phyloP scores from a whole-genome alignment of 78 protist species.

The Protostelium mycophagum region DNA sequence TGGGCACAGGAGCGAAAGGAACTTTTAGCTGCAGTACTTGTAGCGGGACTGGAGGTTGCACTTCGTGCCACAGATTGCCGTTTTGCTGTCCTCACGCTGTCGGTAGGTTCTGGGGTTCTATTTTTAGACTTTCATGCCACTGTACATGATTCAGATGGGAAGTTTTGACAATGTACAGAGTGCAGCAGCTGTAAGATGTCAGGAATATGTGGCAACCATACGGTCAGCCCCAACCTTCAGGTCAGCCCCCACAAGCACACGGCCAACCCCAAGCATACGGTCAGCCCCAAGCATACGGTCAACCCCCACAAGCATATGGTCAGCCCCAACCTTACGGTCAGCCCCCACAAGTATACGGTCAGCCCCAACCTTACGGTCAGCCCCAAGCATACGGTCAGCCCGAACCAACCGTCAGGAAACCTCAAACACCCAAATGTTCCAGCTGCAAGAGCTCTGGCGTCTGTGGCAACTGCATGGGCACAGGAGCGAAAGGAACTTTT shows the following conservation, averaged over 20 bases:
- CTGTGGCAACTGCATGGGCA: background rate
- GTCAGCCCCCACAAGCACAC: too few species aligned
- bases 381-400: background rate
- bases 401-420: background rate
- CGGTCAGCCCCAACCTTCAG: too few species aligned
- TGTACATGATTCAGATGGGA: background rate
- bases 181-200: background rate
- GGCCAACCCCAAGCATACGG: background rate
- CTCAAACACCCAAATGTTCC: background rate
- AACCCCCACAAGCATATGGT: background rate
- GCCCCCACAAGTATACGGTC: background rate
- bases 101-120: too few species aligned
- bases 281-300: background rate
- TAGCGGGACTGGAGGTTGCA: background rate
- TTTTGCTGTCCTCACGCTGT: background rate
- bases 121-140: too few species aligned
- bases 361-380: too few species aligned
- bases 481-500: background rate
- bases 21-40: background rate
- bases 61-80: background rate
- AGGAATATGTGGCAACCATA: background rate
- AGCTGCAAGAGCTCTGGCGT: background rate
- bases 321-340: background rate
- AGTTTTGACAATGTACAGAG: background rate
- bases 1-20: background rate